These are phyloP conservation scores for Monoraphidium neglectum DNA, from an alignment of 139 green algal genomes.

Conservation along the genomic window DNA sequence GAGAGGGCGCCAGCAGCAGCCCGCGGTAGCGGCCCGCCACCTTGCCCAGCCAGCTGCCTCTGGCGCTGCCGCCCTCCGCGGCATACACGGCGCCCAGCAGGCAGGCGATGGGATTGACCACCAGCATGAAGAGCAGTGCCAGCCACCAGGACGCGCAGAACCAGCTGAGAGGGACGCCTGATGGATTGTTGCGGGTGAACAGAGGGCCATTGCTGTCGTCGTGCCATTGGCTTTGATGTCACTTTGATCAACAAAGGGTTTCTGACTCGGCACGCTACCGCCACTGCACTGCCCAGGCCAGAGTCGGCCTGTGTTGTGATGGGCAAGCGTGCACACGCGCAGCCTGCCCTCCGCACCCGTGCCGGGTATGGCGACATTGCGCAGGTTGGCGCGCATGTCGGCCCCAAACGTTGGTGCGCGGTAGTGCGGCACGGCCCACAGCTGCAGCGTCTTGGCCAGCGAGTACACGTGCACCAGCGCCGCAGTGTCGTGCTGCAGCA, in stretches of 20 bases:
- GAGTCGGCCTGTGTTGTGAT: too few species aligned
- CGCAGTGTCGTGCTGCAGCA: too few species aligned
- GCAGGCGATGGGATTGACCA: conserved; percentile 23
- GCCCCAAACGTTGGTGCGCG: conserved; percentile 16
- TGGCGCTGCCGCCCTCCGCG: background rate
- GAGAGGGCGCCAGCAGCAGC: conserved; percentile 28
- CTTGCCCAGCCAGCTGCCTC: background rate
- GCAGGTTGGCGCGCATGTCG: conserved; percentile 35
- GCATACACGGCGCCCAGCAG: conserved; percentile 9
- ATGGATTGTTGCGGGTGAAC: too few species aligned
- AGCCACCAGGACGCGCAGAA: background rate
- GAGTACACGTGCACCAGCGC: conserved; percentile 19
- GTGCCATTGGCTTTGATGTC: too few species aligned
- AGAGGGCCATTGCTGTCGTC: too few species aligned
- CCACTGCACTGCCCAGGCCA: too few species aligned
- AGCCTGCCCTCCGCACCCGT: conserved; percentile 9
- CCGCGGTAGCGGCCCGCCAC: conserved; percentile 16
- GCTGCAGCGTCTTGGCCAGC: conserved; percentile 11
- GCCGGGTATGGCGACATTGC: conserved; percentile 35
- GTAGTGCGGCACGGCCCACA: conserved; percentile 29
- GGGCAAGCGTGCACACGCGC: too few species aligned
- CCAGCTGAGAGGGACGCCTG: conserved; percentile 21
- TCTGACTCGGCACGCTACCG: too few species aligned
- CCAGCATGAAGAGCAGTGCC: conserved; percentile 24
- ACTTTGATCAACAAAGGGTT: too few species aligned